Evolutionary conservation across 1,139 yeast genomes (phyloP).

Genomic region (Arxiozyma telluris): DNA sequence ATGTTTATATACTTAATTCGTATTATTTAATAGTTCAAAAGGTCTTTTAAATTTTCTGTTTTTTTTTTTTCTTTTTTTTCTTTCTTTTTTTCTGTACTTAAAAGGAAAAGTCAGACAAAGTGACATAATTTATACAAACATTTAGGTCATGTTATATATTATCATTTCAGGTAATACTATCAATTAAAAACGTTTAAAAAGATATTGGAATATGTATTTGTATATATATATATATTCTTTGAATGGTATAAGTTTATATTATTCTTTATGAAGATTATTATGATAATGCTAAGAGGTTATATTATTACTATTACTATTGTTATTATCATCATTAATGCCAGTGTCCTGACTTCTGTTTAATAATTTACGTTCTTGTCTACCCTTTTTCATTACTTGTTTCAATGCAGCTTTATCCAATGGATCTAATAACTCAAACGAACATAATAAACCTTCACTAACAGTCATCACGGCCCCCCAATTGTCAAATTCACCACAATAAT

Average conservation of each 20-base stretch:
- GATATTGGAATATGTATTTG: neutral
- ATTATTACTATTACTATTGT: no score
- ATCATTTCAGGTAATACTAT: no score
- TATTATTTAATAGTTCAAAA: no score
- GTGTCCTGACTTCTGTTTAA: neutral
- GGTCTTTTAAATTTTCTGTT: no score
- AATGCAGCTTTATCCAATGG: conserved; percentile 84
- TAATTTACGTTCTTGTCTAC: conserved; percentile 57
- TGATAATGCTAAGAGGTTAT: no score
- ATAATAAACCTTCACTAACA: conserved; percentile 75
- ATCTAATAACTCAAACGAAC: conserved; percentile 80
- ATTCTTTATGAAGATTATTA: neutral
- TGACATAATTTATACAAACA: no score
- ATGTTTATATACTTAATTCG: no score
- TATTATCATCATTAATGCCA: no score
- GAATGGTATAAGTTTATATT: neutral
- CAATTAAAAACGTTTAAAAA: neutral
- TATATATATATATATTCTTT: conserved; percentile 13
- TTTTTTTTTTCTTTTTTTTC: no score
- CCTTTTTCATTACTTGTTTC: conserved; percentile 79
- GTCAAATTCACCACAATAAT: conserved; percentile 91
- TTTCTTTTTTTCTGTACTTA: neutral
- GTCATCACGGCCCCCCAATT: conserved; percentile 98
- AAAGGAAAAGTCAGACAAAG: no score
- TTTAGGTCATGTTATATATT: neutral